Conservation (phyloP, 1,139 yeast genomes). For the Debaryomyces sp. region DNA sequence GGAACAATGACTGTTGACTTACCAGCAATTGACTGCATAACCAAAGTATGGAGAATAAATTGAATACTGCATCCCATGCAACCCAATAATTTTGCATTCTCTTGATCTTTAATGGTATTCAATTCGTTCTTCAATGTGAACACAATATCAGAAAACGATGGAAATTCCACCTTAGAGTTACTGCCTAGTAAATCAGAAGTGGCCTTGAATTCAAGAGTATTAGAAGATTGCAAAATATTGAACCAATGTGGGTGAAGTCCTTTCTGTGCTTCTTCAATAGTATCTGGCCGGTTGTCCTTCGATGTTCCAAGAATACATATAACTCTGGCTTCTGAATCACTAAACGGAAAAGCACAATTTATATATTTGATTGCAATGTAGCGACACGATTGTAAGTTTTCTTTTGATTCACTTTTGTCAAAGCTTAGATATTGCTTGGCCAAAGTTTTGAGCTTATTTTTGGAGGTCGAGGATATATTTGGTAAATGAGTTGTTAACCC, state of each 20-base stretch:
- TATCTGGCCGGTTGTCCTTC: constrained; percentile 63
- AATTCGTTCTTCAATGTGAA: constrained; percentile 29
- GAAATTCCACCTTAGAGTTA: constrained; percentile 41
- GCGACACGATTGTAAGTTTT: constrained; percentile 45
- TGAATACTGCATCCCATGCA: constrained; percentile 45
- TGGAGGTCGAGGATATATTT: constrained; percentile 39
- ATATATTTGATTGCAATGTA: constrained; percentile 68
- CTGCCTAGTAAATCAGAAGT: constrained; percentile 48
- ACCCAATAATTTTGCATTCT: constrained; percentile 26
- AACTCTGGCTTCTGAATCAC: constrained; percentile 68
- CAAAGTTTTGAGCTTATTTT: constrained; percentile 44
- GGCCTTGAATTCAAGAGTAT: constrained; percentile 41
- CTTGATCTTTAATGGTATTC: constrained; percentile 17
- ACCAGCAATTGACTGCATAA: constrained; percentile 61
- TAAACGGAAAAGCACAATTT: constrained; percentile 67
- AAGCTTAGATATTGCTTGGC: constrained; percentile 41
- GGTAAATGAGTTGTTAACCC: constrained; percentile 56
- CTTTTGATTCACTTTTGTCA: constrained; percentile 21
- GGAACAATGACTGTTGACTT: constrained; percentile 58
- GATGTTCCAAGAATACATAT: constrained; percentile 70
- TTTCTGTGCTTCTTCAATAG: constrained; percentile 76
- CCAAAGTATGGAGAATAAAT: constrained; percentile 57
- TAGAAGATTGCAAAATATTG: constrained; percentile 44
- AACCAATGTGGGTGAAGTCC: constrained; percentile 85
- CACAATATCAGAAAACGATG: constrained; percentile 41